Percentiles rank a stretch among this genome's conserved stretches.
Evolutionary conservation across 78 protist genomes (phyloP).

Genomic region (Acrasis kona): DNA sequence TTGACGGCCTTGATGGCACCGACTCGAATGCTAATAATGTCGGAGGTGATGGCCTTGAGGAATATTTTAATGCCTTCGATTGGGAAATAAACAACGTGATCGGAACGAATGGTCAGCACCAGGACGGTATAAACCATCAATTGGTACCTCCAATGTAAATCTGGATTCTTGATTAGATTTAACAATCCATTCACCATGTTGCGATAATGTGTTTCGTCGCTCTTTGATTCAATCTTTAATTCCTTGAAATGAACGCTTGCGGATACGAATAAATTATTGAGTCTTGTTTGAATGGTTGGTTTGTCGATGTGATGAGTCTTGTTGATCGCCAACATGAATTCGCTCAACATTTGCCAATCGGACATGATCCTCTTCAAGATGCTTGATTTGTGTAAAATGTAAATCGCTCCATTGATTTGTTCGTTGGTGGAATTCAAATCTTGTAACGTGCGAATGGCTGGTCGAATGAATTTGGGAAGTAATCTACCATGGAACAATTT

Average conservation of each 20-base stretch:
- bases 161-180: neutral
- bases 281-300: neutral
- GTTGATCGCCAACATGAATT: neutral
- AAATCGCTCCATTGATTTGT: neutral
- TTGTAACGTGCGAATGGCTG: neutral
- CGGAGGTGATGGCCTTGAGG: neutral
- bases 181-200: neutral
- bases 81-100: neutral
- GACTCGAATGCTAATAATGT: neutral
- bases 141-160: neutral
- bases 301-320: neutral
- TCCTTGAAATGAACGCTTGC: neutral
- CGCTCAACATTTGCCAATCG: neutral
- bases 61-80: neutral
- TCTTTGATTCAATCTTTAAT: neutral
- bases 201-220: neutral
- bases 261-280: neutral
- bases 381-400: neutral
- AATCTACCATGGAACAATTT: neutral
- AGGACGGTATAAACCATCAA: neutral
- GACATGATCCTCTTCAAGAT: neutral
- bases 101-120: neutral
- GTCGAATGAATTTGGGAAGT: neutral
- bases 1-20: neutral
- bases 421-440: neutral